Conservation (phyloP, 176 grass and related monocot genomes). For the Lolium rigidum region DNA sequence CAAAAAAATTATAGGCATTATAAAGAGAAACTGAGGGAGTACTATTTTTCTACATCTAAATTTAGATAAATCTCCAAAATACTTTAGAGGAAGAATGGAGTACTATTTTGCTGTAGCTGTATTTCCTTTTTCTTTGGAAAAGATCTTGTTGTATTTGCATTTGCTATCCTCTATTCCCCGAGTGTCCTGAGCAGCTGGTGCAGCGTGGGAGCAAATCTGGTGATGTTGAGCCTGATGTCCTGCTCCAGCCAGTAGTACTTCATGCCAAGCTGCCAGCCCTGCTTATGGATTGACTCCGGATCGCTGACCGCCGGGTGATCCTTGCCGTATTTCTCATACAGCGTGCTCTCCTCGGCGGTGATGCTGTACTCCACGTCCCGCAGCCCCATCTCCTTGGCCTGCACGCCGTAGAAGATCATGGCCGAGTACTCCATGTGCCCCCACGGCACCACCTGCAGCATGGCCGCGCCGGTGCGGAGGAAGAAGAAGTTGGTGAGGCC, state of each 20-base stretch:
- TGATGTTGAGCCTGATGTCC: conserved; percentile 72
- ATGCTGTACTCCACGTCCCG: conserved; percentile 73
- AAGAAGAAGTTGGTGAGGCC: conserved; percentile 82
- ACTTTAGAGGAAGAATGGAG: no score
- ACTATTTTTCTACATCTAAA: no score
- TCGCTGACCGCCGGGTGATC: conserved; percentile 55
- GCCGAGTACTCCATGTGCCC: conserved; percentile 63
- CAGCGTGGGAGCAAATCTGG: conserved; percentile 62
- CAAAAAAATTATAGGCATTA: no score
- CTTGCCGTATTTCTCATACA: conserved; percentile 69
- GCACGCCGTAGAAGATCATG: conserved; percentile 48
- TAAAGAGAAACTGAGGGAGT: no score
- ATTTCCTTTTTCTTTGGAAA: no score
- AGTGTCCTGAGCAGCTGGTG: conserved; percentile 46
- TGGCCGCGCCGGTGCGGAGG: conserved; percentile 57
- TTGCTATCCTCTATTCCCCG: background rate
- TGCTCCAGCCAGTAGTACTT: conserved; percentile 71
- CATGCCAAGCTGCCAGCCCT: conserved; percentile 67
- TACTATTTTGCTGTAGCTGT: no score
- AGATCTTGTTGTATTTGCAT: no score
- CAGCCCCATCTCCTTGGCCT: conserved; percentile 60
- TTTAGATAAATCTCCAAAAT: no score
- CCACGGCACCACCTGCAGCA: conserved; percentile 84
- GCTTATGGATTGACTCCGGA: conserved; percentile 57
- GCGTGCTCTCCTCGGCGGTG: conserved; percentile 61